A percentile compares a stretch with the other conserved stretches of the same genome.
Conservation (phyloP, 768 basidiomycete genomes). For the Boletus sp. region DNA sequence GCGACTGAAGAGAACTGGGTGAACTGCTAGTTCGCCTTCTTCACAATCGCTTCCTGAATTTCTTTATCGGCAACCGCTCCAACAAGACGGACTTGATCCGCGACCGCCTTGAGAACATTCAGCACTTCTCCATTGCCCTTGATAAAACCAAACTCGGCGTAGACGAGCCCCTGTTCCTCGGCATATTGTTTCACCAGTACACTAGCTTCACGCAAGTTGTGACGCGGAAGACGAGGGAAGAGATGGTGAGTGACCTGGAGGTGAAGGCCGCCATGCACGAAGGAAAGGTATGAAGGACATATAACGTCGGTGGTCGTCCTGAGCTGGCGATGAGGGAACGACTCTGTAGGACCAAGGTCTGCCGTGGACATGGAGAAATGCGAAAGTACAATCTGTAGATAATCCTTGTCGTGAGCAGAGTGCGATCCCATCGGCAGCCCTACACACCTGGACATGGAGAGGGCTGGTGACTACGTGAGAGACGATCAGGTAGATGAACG, state of each 20-base stretch:
- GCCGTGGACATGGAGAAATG: slow-evolving; percentile 95
- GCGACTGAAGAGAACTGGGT: neutral
- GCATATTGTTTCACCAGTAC: slow-evolving; percentile 85
- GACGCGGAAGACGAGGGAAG: slow-evolving; percentile 92
- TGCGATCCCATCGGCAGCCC: neutral
- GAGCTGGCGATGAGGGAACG: slow-evolving; percentile 90
- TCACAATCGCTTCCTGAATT: slow-evolving; percentile 59
- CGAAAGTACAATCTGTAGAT: slow-evolving; percentile 82
- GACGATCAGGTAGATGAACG: slow-evolving; percentile 74
- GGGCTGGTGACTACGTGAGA: slow-evolving; percentile 88
- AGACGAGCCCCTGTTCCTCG: slow-evolving; percentile 77
- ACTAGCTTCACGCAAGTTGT: slow-evolving; percentile 85
- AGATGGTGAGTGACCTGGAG: slow-evolving; percentile 97
- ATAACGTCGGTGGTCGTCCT: slow-evolving; percentile 97
- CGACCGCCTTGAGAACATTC: slow-evolving; percentile 79
- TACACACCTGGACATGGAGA: slow-evolving; percentile 85
- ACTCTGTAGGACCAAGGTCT: slow-evolving; percentile 87
- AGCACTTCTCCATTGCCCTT: slow-evolving; percentile 84
- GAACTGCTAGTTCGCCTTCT: slow-evolving; percentile 32
- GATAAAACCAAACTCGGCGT: slow-evolving; percentile 89
- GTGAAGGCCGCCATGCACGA: slow-evolving; percentile 96
- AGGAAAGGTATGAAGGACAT: slow-evolving; percentile 79
- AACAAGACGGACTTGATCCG: slow-evolving; percentile 82
- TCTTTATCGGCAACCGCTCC: slow-evolving; percentile 79
- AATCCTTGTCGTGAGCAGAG: slow-evolving; percentile 4